Conservation (phyloP, 306 rosid genomes). For the Casuarina equisetifolia region DNA sequence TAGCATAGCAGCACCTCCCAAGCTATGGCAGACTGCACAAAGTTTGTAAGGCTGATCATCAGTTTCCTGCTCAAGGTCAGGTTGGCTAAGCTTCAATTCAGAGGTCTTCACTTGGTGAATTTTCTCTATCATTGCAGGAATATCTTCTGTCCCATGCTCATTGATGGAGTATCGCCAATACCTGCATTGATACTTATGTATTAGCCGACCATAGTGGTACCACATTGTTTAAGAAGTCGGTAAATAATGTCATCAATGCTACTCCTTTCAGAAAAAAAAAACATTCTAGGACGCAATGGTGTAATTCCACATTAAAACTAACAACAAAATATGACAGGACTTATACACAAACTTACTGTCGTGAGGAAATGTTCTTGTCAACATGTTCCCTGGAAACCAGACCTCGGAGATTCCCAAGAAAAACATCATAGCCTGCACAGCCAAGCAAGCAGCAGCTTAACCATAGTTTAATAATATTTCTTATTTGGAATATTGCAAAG, state of each 20-base stretch:
- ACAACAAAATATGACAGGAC: background rate
- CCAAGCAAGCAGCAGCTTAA: slow-evolving; percentile 14
- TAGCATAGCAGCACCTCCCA: slow-evolving; percentile 86
- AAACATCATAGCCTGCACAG: slow-evolving; percentile 81
- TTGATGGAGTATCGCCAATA: slow-evolving; percentile 92
- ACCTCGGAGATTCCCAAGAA: slow-evolving; percentile 81
- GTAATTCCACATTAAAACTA: slow-evolving; percentile 3
- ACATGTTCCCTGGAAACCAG: slow-evolving; percentile 82
- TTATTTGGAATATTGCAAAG: slow-evolving; percentile 5
- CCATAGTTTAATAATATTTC: slow-evolving; percentile 1
- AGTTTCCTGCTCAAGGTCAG: slow-evolving; percentile 56
- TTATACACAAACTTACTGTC: slow-evolving; percentile 56
- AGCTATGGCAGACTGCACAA: slow-evolving; percentile 80
- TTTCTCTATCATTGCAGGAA: slow-evolving; percentile 89
- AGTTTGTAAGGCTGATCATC: slow-evolving; percentile 75
- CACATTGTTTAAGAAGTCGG: background rate
- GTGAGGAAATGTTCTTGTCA: slow-evolving; percentile 70
- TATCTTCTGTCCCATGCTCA: slow-evolving; percentile 90
- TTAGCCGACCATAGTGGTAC: background rate
- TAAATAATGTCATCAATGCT: background rate
- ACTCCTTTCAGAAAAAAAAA: background rate
- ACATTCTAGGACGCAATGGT: background rate
- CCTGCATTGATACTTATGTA: slow-evolving; percentile 42
- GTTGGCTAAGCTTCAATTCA: slow-evolving; percentile 70
- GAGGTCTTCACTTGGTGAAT: slow-evolving; percentile 73